Evolutionary conservation across 768 basidiomycete genomes (phyloP), one percentile per base, ranked within the genome.

Genomic region (Boletus rufocinnamomeus): DNA sequence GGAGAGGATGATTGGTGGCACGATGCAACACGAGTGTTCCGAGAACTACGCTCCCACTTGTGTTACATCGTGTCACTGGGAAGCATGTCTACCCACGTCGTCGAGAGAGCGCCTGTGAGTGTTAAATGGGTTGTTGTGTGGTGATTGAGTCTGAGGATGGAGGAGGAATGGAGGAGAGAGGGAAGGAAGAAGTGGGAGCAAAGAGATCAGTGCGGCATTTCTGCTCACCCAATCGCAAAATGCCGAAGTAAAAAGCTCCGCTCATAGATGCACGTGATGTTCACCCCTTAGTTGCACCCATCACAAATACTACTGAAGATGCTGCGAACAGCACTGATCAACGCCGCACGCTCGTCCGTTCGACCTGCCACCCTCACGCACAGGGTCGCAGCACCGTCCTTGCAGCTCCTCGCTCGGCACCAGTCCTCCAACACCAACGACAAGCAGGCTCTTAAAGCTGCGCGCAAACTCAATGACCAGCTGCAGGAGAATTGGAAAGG

Each of bases 401-500:
- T 53, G 35, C 70, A 56, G 46, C 37, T 49, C 9, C 58, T 67
- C 30, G 58, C 67, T 35, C 76, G 78, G 27, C 66, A 65, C 59
- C 74, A 77, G 58, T 80, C 78, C 14, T 72, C 70, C 17, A 66
- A 69, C 57, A 48, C 66, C 56, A 47, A 63, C 57, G 59, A 70
- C 30, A 32, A 50, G 1, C 62, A 75, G 55, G 58, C 66, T 34
- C 59, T 66, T 47, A 63, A 65, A 54, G 61, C 66, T 78, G 61
- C 66, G 76, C 58, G 63, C n/a, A 68, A 70, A 55, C 58, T 59
- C 45, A 71, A 73, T 32, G 70, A 78, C 52, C 69, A 73, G 27
- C 56, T 78, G 23, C 85, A 84, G 67, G 77, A 82, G 62, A 90
- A 93, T 63, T 96, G 94, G 94, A 85, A 83, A 63, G 81, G 86